phyloP scores from a whole-genome alignment of 768 basidiomycete genomes.

The Daedalea quercina region DNA sequence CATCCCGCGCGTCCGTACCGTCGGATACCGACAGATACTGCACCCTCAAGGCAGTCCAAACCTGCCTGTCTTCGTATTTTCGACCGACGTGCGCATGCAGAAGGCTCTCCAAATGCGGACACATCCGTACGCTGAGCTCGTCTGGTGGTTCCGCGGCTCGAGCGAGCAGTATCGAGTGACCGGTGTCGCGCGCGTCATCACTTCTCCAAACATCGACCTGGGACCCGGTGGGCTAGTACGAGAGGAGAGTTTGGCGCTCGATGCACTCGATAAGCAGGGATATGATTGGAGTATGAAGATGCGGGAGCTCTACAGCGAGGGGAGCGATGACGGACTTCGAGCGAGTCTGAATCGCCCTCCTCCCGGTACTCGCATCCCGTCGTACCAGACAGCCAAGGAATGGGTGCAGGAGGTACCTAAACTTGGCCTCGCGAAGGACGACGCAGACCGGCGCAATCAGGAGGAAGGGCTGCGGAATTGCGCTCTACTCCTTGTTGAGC shows the following conservation, averaged over 20 bases:
- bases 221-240: slow-evolving; percentile 11
- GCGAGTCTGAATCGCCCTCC: slow-evolving; percentile 64
- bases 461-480: slow-evolving; percentile 58
- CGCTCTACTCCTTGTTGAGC: slow-evolving; percentile 66
- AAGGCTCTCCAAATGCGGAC: slow-evolving; percentile 56
- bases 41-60: slow-evolving; percentile 32
- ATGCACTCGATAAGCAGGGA: slow-evolving; percentile 11
- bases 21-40: slow-evolving; percentile 55
- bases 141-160: slow-evolving; percentile 67
- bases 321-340: slow-evolving; percentile 46
- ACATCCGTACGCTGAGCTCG: slow-evolving; percentile 48
- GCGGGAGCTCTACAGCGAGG: slow-evolving; percentile 51
- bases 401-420: slow-evolving; percentile 58
- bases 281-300: slow-evolving; percentile 54
- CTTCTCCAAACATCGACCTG: slow-evolving; percentile 26
- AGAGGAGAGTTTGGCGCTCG: slow-evolving; percentile 4
- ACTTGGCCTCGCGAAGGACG: slow-evolving; percentile 30
- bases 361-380: slow-evolving; percentile 49
- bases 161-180: slow-evolving; percentile 69
- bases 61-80: slow-evolving; percentile 55
- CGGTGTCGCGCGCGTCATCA: slow-evolving; percentile 52
- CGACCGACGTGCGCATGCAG: slow-evolving; percentile 70
- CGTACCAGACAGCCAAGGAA: slow-evolving; percentile 42
- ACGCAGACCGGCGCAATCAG: slow-evolving; percentile 39
- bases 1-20: slow-evolving; percentile 57